Evolutionary conservation across 1,284 basidiomycete species (phyloP).

Genomic region (Vanrija sp.): DNA sequence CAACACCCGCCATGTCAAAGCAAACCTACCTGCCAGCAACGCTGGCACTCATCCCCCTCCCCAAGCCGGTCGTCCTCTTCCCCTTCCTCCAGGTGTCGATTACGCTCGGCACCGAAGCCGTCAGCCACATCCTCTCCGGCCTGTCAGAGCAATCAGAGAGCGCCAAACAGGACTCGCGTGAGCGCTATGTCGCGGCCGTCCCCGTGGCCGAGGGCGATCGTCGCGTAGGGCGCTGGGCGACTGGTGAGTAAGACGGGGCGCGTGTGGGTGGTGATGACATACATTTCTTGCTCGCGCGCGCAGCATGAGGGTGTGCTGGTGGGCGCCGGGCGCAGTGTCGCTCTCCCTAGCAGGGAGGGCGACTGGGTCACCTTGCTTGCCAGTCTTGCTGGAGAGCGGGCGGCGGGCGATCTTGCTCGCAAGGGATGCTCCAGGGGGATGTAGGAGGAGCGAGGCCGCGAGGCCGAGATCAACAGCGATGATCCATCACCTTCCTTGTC

Average conservation of each 20-base stretch:
- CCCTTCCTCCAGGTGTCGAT: conserved; percentile 32
- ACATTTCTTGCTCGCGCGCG: too few species aligned
- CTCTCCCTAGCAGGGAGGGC: too few species aligned
- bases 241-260: conserved; percentile 24
- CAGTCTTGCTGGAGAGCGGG: too few species aligned
- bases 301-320: too few species aligned
- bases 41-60: conserved; percentile 38
- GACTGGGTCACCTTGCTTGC: too few species aligned
- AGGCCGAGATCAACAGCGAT: too few species aligned
- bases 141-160: conserved; percentile 27
- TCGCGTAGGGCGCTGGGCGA: conserved; percentile 42
- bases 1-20: conserved; percentile 10
- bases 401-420: too few species aligned
- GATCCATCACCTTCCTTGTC: too few species aligned
- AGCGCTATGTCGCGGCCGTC: conserved; percentile 31
- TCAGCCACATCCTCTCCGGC: conserved; percentile 31
- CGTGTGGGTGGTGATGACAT: too few species aligned
- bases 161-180: conserved; percentile 19
- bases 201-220: conserved; percentile 41
- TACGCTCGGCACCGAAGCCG: conserved; percentile 26
- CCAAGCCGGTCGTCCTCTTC: conserved; percentile 38
- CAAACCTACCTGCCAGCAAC: conserved; percentile 35
- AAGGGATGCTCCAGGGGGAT: too few species aligned
- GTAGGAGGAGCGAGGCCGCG: too few species aligned
- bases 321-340: too few species aligned